These are phyloP conservation scores for Pseudogymnoascus sp. DNA, from an alignment of 2,329 filamentous ascomycete species.

Conservation along the genomic window DNA sequence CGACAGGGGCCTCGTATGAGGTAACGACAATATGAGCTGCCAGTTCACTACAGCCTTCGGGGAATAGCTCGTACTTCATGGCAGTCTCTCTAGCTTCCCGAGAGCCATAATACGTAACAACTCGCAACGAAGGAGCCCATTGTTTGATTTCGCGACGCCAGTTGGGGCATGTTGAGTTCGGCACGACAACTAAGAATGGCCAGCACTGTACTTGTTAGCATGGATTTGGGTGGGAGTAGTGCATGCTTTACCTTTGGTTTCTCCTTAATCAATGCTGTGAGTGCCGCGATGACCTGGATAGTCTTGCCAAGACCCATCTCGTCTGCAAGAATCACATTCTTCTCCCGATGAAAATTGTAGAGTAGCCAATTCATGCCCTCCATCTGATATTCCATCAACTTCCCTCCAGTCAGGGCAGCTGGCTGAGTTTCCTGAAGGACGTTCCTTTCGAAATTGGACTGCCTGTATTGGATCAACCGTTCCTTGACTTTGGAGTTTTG, in stretches of 20 bases:
- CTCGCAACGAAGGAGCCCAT: constrained; percentile 78
- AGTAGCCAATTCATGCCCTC: constrained; percentile 94
- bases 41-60: constrained; percentile 54
- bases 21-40: constrained; percentile 88
- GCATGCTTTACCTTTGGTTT: constrained; percentile 33
- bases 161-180: constrained; percentile 93
- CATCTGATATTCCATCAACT: constrained; percentile 87
- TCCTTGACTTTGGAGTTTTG: constrained; percentile 52
- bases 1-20: constrained; percentile 82
- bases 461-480: constrained; percentile 60
- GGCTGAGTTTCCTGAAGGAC: constrained; percentile 67
- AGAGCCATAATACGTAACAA: constrained; percentile 88
- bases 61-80: constrained; percentile 79
- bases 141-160: constrained; percentile 94
- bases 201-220: constrained; percentile 49
- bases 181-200: constrained; percentile 88
- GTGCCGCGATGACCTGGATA: constrained; percentile 78
- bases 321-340: constrained; percentile 87
- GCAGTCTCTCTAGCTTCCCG: constrained; percentile 66
- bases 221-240: constrained; percentile 34
- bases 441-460: constrained; percentile 53
- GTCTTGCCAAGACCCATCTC: constrained; percentile 99
- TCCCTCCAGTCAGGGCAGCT: constrained; percentile 61
- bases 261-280: constrained; percentile 63
- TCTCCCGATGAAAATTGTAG: constrained; percentile 73